Evolutionary conservation across 2,329 filamentous ascomycete species (phyloP), one percentile per base, ranked within the genome.

Genomic region (Penicillium vulpinum): DNA sequence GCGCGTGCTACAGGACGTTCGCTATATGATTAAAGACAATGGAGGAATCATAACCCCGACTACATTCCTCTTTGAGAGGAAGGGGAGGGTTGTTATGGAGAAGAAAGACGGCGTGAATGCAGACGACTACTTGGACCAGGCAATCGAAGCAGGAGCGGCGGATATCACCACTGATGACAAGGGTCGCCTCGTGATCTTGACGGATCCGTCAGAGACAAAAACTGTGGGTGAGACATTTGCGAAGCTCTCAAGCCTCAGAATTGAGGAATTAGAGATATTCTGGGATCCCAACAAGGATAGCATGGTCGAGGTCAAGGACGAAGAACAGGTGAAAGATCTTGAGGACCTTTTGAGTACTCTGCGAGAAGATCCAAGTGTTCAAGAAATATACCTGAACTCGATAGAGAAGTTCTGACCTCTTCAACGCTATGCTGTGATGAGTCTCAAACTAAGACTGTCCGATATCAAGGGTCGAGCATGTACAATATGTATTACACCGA

Each of bases 241-340:
- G 4, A 80, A 83, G 62, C 79, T 82, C 36, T 81, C 90, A 21
- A 83, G 81, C 1, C 75, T 95, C 59, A 83, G 88, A 57, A 83
- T 95, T 44, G 78, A 88, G 54, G 88, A 85, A 63, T 86, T 86
- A 18, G 90, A 95, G 54, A 93, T 97, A 51, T 82, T 96, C 41
- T 97, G 91, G 88, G 85, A 88, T 57, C 84, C 91, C 0, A 94
- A 93, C 58, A 85, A 88, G 67, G 92, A 96, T 60, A 92, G 89
- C 0, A 85, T 84, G 70, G 84, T 90, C 18, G 78, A 79, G 8
- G 66, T 92, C 38, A 82, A 88, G 56, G 81, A 83, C 16, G 77
- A 81, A 15, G 79, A 83, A 13, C 80, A 83, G 1, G 80, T 82
- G 0, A 77, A 82, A 48, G 77, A 79, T 18, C 77, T 97, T 28